These are phyloP conservation scores for Rubia yunnanensis DNA, from an alignment of 257 asterid species.

Conservation along the genomic window DNA sequence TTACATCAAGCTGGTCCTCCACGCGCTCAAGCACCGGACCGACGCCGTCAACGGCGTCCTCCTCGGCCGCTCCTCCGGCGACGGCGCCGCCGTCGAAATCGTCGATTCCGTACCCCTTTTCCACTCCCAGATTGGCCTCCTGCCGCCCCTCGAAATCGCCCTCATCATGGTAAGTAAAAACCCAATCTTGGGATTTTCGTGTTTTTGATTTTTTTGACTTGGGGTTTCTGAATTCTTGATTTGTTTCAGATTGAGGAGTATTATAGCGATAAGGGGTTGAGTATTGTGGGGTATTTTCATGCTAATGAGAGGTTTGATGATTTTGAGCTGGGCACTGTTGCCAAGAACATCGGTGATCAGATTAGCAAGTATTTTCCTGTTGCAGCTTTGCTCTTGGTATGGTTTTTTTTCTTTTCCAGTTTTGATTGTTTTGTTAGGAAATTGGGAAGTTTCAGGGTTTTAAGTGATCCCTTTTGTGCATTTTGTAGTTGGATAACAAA, in stretches of 20 bases:
- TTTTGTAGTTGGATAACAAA: slow-evolving; percentile 54
- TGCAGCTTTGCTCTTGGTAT: slow-evolving; percentile 88
- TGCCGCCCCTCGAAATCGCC: slow-evolving; percentile 88
- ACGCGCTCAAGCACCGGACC: slow-evolving; percentile 76
- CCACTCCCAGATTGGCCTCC: slow-evolving; percentile 90
- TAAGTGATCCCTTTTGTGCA: neutral
- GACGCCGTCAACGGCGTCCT: slow-evolving; percentile 86
- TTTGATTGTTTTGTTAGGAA: neutral
- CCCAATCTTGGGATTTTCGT: slow-evolving; percentile 7
- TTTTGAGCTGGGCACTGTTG: slow-evolving; percentile 56
- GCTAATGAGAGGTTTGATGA: slow-evolving; percentile 90
- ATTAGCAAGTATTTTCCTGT: slow-evolving; percentile 74
- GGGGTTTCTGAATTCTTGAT: neutral
- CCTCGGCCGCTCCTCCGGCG: slow-evolving; percentile 61
- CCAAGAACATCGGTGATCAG: slow-evolving; percentile 92
- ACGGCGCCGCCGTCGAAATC: slow-evolving; percentile 50
- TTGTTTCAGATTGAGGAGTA: slow-evolving; percentile 75
- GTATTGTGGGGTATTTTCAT: slow-evolving; percentile 85
- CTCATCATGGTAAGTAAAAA: slow-evolving; percentile 52
- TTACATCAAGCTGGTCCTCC: slow-evolving; percentile 86
- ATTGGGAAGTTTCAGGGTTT: neutral
- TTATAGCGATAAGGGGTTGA: slow-evolving; percentile 62
- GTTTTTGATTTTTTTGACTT: neutral
- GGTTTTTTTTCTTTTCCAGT: neutral
- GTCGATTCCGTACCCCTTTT: slow-evolving; percentile 84